These are phyloP conservation scores for Thelonectria discophora DNA, from an alignment of 2,329 filamentous ascomycete species.

Conservation along the genomic window DNA sequence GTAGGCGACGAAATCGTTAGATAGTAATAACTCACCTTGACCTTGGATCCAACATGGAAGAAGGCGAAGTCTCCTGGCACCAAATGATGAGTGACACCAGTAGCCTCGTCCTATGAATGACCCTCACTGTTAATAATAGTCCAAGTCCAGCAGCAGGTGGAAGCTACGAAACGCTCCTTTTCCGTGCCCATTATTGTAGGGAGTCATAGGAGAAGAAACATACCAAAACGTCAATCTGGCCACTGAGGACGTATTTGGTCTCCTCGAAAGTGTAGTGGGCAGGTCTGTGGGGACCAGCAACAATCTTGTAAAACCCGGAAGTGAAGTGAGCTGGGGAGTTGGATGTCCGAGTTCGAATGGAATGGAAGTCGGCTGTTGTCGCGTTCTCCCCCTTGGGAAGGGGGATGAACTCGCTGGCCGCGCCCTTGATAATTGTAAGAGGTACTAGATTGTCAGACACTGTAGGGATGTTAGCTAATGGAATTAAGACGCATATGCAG, in stretches of 20 bases:
- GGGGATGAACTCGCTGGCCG: slow-evolving; percentile 38
- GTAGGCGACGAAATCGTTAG: too few relatives aligned
- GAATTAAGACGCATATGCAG: not conserved
- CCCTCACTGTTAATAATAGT: not conserved
- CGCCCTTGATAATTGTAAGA: slow-evolving; percentile 40
- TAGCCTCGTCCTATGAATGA: slow-evolving; percentile 34
- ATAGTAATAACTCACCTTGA: slow-evolving; percentile 25
- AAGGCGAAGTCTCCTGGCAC: slow-evolving; percentile 38
- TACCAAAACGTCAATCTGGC: slow-evolving; percentile 39
- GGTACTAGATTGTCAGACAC: slow-evolving; percentile 37
- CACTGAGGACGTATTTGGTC: slow-evolving; percentile 38
- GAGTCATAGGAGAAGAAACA: not conserved
- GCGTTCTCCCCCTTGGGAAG: slow-evolving; percentile 38
- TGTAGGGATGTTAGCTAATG: not conserved
- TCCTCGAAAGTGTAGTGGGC: slow-evolving; percentile 38
- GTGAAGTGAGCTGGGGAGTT: slow-evolving; percentile 37
- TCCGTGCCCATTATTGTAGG: not conserved
- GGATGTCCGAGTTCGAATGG: slow-evolving; percentile 38
- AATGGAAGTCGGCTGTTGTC: slow-evolving; percentile 38
- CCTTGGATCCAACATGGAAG: slow-evolving; percentile 40
- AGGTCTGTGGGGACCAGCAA: slow-evolving; percentile 33
- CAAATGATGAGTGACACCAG: slow-evolving; percentile 38
- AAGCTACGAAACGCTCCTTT: not conserved
- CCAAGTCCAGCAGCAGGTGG: too few relatives aligned
- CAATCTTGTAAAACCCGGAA: slow-evolving; percentile 40